Base-by-base conservation (phyloP, 1,284 basidiomycete genomes). In the Cutaneotrichosporon sp. region DNA sequence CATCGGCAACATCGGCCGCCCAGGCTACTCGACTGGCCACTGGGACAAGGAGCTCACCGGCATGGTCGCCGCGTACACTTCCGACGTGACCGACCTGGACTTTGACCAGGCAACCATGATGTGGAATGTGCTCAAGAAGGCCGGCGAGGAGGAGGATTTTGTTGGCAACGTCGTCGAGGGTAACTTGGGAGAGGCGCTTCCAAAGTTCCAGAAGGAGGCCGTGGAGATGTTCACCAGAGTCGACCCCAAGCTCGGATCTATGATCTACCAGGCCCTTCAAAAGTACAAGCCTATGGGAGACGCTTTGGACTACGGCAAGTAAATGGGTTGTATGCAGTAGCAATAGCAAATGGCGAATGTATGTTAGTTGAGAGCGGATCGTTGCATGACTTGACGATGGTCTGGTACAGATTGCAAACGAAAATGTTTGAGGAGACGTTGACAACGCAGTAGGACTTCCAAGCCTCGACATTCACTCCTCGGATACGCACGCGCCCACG, bases 1-100 rank as follows among this genome's bases (percentile, higher is more conserved):
- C 77, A 86, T 88, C 67, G 90, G 89, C 26, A 80, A 81, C 63
- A 86, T 88, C 7, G 78, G 79, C 20, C 82, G 90, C 56, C 77
- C 29, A 27, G 54, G 54, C 19, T 55, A 51, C 46, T 42, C 43
- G 17, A 48, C 33, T 3, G 54, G 54, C 38, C 48, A 50, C 27
- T 33, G 34, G 31, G 29, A 55, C 33, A 24, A 35, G 19, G 29
- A 29, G 8, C 26, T 38, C 11, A 19, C 41, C 3, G 54, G 54
- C 38, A 25, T 19, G 11, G 20, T 46, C 17, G 54, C 54, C 1
- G 54, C 14, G 11, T 55, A 51, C 49, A 16, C 22, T 3, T 46
- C 54, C 22, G 54, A 55, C 19, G 54, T 55, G 31, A 55, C 49
- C 25, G 54, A 51, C 12, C 44, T 41, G 19, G 54, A 55, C 49